phyloP scores from a whole-genome alignment of 2,329 filamentous ascomycete species.

The Microsporum canis region DNA sequence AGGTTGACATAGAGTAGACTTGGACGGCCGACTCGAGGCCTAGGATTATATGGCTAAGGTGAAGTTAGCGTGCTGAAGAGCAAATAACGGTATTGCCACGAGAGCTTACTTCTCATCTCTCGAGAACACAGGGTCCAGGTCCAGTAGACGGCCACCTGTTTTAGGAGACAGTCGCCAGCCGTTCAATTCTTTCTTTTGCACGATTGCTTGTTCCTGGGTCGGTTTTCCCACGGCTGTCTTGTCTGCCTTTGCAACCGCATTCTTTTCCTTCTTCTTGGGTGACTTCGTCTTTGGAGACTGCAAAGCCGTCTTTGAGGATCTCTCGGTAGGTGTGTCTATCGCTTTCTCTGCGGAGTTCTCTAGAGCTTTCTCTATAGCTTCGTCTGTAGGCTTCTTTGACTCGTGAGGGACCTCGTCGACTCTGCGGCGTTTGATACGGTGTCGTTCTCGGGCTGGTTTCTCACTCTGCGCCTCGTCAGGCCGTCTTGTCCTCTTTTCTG shows the following conservation, averaged over 20 bases:
- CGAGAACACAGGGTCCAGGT: conserved; percentile 47
- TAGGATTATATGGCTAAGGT: conserved; percentile 57
- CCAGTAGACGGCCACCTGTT: conserved; percentile 43
- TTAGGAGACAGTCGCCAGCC: conserved; percentile 9
- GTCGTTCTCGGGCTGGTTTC: conserved; percentile 6
- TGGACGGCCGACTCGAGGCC: conserved; percentile 64
- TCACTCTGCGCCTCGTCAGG: conserved; percentile 9
- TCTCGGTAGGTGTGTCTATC: not conserved
- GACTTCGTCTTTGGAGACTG: not conserved
- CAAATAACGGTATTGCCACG: not conserved
- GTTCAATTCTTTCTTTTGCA: not conserved
- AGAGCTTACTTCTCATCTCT: conserved; percentile 42
- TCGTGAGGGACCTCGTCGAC: not conserved
- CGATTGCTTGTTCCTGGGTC: not conserved
- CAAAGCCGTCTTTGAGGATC: not conserved
- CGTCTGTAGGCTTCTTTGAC: not conserved
- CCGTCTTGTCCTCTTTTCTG: conserved; percentile 9
- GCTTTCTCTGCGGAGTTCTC: not conserved
- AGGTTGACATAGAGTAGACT: conserved; percentile 70
- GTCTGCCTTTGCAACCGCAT: not conserved
- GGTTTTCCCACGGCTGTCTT: not conserved
- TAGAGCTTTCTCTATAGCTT: not conserved
- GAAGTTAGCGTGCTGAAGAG: not conserved
- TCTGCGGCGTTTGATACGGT: conserved; percentile 10
- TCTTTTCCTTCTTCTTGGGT: not conserved